Conservation (phyloP, 441 rosid species). For the Erodium texanum region DNA sequence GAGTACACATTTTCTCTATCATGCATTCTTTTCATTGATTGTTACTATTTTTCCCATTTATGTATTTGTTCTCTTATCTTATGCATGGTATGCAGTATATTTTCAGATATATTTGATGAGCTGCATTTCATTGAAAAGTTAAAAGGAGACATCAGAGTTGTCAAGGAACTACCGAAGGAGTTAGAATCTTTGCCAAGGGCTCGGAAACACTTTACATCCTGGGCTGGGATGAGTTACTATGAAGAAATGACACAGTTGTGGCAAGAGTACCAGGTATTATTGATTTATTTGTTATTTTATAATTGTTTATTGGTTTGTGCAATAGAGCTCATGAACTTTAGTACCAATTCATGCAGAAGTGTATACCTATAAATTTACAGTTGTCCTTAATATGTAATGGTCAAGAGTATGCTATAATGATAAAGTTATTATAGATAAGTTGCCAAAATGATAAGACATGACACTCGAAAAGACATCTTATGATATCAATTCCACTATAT, state of each 20-base stretch:
- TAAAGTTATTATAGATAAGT: too few relatives aligned
- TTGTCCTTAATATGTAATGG: too few relatives aligned
- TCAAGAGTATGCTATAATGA: too few relatives aligned
- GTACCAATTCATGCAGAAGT: too few relatives aligned
- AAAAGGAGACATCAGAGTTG: slow-evolving; percentile 59
- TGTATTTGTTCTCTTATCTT: slow-evolving; percentile 12
- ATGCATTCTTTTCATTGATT: slow-evolving; percentile 5
- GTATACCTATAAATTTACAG: too few relatives aligned
- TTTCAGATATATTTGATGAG: slow-evolving; percentile 84
- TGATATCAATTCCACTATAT: too few relatives aligned
- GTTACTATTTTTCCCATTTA: neutral
- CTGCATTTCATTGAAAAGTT: slow-evolving; percentile 53
- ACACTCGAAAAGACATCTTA: too few relatives aligned
- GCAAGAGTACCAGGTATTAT: slow-evolving; percentile 38
- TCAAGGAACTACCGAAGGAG: slow-evolving; percentile 65
- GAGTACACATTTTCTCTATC: neutral
- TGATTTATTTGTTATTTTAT: neutral
- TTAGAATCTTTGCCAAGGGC: slow-evolving; percentile 67
- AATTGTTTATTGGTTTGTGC: too few relatives aligned
- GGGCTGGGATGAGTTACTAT: slow-evolving; percentile 74
- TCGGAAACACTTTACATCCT: slow-evolving; percentile 80
- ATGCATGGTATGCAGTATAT: slow-evolving; percentile 37
- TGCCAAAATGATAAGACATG: too few relatives aligned
- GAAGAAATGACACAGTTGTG: slow-evolving; percentile 67
- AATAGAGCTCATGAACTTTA: too few relatives aligned